Evolutionary conservation across 305 asterid species (phyloP).

Genomic region (Galium porrigens): DNA sequence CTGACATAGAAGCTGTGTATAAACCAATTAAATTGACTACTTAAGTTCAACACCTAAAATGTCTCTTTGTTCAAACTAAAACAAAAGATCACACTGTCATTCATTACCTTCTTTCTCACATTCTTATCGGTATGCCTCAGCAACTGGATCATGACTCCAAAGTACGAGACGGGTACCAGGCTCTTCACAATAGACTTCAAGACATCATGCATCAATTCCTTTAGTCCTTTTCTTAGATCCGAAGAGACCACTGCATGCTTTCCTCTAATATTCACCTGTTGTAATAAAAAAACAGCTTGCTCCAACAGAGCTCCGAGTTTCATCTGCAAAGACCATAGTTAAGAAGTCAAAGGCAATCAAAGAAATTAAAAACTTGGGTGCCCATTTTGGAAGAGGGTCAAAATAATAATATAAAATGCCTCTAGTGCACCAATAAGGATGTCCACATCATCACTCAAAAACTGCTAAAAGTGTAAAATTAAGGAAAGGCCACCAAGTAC

Average conservation of each 20-base stretch:
- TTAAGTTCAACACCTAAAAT: neutral
- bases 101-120: conserved; percentile 59
- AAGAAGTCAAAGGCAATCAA: neutral
- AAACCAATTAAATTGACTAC: neutral
- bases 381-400: neutral
- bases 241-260: conserved; percentile 37
- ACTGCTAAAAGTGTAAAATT: no score
- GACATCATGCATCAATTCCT: conserved; percentile 36
- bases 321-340: conserved; percentile 29
- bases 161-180: conserved; percentile 51
- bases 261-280: conserved; percentile 37
- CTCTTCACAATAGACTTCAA: conserved; percentile 40
- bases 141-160: conserved; percentile 46
- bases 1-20: no score
- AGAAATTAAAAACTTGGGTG: neutral
- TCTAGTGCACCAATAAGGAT: neutral
- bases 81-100: neutral
- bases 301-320: conserved; percentile 63
- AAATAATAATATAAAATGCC: neutral
- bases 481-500: no score
- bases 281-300: conserved; percentile 49
- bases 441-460: neutral
- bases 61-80: neutral
- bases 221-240: conserved; percentile 48
- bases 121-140: conserved; percentile 41